phyloP scores from a whole-genome alignment of 306 rosid genomes.

The Cucurbita argyrosperma region DNA sequence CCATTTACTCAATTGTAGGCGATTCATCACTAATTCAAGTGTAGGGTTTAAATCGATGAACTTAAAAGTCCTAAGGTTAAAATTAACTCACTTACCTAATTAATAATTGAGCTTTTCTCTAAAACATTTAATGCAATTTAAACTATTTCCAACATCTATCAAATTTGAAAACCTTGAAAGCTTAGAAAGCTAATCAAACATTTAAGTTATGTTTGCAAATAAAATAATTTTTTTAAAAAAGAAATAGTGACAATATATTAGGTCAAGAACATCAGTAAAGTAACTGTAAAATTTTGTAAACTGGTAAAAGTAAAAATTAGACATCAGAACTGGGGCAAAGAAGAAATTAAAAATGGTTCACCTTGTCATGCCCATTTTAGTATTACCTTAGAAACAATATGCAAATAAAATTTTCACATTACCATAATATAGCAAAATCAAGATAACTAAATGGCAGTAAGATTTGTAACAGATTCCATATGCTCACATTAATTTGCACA shows the following conservation, averaged over 20 bases:
- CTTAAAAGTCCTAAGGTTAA: background rate
- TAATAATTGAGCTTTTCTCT: background rate
- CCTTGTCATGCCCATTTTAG: background rate
- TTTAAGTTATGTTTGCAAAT: background rate
- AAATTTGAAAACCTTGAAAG: background rate
- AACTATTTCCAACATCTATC: background rate
- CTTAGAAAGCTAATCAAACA: background rate
- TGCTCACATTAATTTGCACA: slow-evolving; percentile 77
- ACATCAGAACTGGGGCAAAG: background rate
- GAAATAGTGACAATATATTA: background rate
- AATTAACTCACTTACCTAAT: background rate
- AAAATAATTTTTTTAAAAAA: background rate
- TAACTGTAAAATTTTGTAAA: background rate
- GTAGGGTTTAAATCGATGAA: background rate
- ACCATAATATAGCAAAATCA: background rate
- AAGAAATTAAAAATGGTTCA: background rate
- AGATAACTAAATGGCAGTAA: background rate
- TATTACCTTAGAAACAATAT: background rate
- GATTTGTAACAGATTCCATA: background rate
- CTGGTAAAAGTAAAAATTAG: background rate
- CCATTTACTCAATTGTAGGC: background rate
- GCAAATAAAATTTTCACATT: background rate
- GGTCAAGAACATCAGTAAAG: background rate
- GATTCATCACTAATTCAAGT: background rate
- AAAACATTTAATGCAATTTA: background rate